A percentile compares a stretch with the other conserved stretches of the same genome.
Evolutionary conservation across 2,329 filamentous ascomycete genomes (phyloP).

Genomic region (Neoscytalidium dimidiatum): DNA sequence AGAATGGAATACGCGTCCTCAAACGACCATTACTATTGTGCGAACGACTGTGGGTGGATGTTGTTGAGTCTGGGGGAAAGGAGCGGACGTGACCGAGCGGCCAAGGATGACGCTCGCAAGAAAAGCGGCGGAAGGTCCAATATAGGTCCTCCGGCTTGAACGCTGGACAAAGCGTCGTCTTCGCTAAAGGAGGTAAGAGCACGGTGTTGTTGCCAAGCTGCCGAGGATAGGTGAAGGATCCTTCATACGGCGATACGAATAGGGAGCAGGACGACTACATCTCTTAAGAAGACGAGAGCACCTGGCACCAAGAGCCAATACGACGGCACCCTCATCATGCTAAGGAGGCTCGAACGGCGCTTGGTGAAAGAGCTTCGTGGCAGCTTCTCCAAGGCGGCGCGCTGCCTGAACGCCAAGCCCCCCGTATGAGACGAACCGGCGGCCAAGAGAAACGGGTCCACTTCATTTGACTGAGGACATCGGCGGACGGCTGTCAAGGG

Average conservation of each 20-base stretch:
- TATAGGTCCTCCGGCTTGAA: neutral
- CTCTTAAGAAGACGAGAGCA: neutral
- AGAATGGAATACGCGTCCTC: neutral
- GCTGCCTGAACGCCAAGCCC: constrained; percentile 5
- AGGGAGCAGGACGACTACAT: neutral
- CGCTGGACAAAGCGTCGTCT: neutral
- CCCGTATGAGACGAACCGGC: neutral
- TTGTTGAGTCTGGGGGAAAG: neutral
- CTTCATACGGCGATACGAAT: constrained; percentile 10
- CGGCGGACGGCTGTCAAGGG: neutral
- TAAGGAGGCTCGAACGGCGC: neutral
- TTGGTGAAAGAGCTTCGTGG: neutral
- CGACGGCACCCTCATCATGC: neutral
- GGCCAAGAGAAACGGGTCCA: constrained; percentile 10
- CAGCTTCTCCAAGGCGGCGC: neutral
- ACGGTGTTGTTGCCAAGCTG: constrained; percentile 15
- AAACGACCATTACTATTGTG: neutral
- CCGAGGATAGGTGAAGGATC: neutral
- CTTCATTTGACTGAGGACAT: neutral
- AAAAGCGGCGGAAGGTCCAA: neutral
- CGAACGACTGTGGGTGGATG: neutral
- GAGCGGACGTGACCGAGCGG: neutral
- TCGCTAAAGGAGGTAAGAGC: constrained; percentile 17
- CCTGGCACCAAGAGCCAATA: neutral
- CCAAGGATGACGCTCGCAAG: neutral